phyloP scores from a whole-genome alignment of 352 stramenopile genomes.

The Thalassiosira exigua region DNA sequence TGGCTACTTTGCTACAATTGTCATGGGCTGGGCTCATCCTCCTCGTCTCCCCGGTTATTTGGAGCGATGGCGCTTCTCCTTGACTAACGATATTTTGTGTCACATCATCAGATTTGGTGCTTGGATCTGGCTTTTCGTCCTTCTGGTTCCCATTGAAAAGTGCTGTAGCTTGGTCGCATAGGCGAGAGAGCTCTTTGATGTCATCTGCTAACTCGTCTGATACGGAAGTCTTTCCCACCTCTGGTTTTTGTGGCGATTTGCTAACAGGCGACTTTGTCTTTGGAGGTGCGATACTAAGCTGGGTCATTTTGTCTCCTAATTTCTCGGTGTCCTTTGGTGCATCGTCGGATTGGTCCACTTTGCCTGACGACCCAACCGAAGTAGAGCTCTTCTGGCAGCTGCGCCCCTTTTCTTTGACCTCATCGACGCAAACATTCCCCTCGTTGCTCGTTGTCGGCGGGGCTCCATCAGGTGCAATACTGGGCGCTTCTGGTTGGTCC shows the following conservation, averaged over 20 bases:
- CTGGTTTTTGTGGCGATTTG: no score
- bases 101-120: no score
- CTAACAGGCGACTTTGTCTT: no score
- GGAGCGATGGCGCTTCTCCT: no score
- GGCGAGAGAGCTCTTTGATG: constrained; percentile 19
- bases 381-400: neutral
- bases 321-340: neutral
- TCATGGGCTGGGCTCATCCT: no score
- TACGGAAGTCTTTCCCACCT: neutral
- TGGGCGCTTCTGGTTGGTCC: neutral
- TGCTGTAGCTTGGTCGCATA: constrained; percentile 20
- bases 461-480: neutral
- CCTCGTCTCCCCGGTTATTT: no score
- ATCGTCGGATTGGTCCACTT: no score
- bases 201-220: neutral
- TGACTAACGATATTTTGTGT: no score
- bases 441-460: neutral
- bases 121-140: no score
- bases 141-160: constrained; percentile 8
- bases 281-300: neutral
- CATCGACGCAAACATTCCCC: neutral
- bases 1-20: no score
- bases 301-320: neutral
- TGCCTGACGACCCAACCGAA: neutral
- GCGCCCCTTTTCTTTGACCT: neutral